Evolutionary conservation across 495 filamentous ascomycete species (phyloP), one percentile per base, ranked within the genome.

Genomic region (Thermochaetoides thermophila): DNA sequence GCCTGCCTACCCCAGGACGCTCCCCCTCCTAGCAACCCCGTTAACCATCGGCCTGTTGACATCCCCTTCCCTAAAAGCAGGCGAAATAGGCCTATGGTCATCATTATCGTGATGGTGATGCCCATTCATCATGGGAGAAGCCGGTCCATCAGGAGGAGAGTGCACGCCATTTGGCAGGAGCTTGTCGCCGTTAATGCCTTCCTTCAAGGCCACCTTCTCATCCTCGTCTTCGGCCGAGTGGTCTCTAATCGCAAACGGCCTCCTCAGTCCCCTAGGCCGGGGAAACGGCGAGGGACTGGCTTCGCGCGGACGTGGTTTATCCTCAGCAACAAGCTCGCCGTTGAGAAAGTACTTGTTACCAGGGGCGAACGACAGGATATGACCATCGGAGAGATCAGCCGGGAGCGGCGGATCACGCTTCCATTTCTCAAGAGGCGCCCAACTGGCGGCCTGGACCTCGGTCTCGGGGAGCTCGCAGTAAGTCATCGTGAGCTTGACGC

Each of bases 401-500:
- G 61, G 60, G n/a, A n/a, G n/a, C n/a, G n/a, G n/a, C 0, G 63
- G 66, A 39, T 73, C 68, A 22, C 52, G 53, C 41, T 58, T 69
- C 65, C 66, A 73, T 49, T 68, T 68, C 28, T 52, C 45, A n/a
- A 50, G 45, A 6, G 48, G 39, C 20, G 35, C 31, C 46, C 53
- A 66, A 7, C 42, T 52, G n/a, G 25, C 39, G 27, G 50, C 46
- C 21, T 52, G 49, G 7, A 43, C 35, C 38, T 66, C 60, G 29
- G 48, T 49, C 29, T 64, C 61, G 8, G 63, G 58, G 24, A 73
- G 54, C 35, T 73, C 68, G 20, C 56, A 49, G 37, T 73, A 71
- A 18, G 56, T 54, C 31, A 73, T 58, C 3, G 56, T 49, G 26
- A 81, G 57, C 30, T 69, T 63, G 26, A 84, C 29, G 33, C 70